Evolutionary conservation across 1,284 basidiomycete species (phyloP).

Genomic region (Kwoniella shivajii): DNA sequence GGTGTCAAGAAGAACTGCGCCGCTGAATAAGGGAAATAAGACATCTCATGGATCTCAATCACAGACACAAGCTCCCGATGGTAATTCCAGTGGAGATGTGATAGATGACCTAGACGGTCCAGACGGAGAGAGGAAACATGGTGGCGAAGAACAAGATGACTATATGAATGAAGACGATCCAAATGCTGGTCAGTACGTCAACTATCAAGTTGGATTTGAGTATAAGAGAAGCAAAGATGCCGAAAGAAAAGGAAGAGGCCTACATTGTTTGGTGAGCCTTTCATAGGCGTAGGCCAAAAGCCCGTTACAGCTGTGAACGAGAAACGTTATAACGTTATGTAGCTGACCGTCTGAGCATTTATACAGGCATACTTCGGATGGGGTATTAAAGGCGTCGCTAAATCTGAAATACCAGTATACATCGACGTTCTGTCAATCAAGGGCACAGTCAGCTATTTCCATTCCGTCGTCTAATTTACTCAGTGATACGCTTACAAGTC

Average conservation of each 20-base stretch:
- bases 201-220: conserved; percentile 51
- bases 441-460: conserved; percentile 32
- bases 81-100: not conserved
- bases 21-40: not conserved
- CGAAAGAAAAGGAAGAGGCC: conserved; percentile 41
- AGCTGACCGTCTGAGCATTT: not conserved
- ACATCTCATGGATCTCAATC: too few relatives aligned
- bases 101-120: not conserved
- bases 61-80: not conserved
- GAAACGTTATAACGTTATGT: not conserved
- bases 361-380: conserved; percentile 49
- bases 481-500: not conserved
- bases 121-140: conserved; percentile 16
- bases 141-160: conserved; percentile 9
- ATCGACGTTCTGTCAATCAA: conserved; percentile 44
- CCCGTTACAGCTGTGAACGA: not conserved
- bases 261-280: conserved; percentile 44
- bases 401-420: conserved; percentile 47
- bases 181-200: conserved; percentile 50
- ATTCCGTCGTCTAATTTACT: not conserved
- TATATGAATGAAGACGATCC: conserved; percentile 34
- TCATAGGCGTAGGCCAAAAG: not conserved
- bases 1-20: conserved; percentile 17
- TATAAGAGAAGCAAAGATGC: conserved; percentile 37
- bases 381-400: conserved; percentile 51